These are phyloP conservation scores for Viridothelium virens DNA, from an alignment of 495 filamentous ascomycete genomes.

Conservation along the genomic window DNA sequence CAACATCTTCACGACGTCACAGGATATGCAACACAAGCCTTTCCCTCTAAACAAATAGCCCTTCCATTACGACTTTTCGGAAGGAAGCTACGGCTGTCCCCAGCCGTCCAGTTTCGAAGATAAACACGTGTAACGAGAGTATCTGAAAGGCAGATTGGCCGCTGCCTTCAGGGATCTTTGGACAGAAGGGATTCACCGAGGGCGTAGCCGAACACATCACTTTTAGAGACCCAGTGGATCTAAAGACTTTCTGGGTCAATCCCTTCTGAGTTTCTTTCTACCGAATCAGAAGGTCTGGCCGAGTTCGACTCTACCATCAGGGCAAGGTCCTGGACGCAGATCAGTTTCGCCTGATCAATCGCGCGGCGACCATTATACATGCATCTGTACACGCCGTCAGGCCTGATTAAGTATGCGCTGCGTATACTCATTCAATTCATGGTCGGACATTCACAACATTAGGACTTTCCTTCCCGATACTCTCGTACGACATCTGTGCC, in stretches of 20 bases:
- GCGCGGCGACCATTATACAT: neutral
- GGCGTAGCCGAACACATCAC: constrained; percentile 16
- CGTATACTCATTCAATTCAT: constrained; percentile 7
- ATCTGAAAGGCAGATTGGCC: constrained; percentile 15
- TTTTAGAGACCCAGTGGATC: constrained; percentile 1
- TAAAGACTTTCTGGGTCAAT: neutral
- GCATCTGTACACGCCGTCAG: neutral
- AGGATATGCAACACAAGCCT: constrained; percentile 7
- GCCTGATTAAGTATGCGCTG: constrained; percentile 4
- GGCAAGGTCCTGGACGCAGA: constrained; percentile 1
- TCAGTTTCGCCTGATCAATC: neutral
- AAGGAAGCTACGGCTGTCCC: constrained; percentile 9
- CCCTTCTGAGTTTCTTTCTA: neutral
- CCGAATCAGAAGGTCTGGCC: neutral
- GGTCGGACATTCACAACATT: constrained; percentile 5
- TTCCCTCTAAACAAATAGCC: constrained; percentile 8
- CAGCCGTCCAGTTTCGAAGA: constrained; percentile 12
- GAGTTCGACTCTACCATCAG: neutral
- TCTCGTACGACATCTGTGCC: neutral
- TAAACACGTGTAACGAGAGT: constrained; percentile 11
- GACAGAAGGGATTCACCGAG: constrained; percentile 9
- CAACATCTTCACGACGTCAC: neutral
- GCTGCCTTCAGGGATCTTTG: constrained; percentile 16
- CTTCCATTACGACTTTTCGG: neutral
- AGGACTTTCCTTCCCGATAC: neutral